These are phyloP conservation scores for Aspergillus quadrilineatus DNA, from an alignment of 2,329 filamentous ascomycete species.

Conservation along the genomic window DNA sequence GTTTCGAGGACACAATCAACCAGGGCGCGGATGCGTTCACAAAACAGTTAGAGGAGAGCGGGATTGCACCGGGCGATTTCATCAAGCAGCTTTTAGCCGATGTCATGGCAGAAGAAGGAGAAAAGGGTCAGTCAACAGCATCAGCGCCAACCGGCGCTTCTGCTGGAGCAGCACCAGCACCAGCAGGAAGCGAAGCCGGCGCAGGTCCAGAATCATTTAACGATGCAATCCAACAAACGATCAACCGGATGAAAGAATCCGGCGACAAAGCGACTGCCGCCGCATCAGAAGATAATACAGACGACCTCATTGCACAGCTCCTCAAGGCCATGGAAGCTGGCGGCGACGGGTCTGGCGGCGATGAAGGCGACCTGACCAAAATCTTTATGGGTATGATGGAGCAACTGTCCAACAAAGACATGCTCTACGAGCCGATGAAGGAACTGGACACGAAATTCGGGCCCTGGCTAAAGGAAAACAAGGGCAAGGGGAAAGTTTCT, in stretches of 20 bases:
- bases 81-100: slow-evolving; percentile 38
- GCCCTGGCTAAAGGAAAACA: slow-evolving; percentile 79
- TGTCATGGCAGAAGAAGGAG: slow-evolving; percentile 31
- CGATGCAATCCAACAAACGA: slow-evolving; percentile 87
- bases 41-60: slow-evolving; percentile 37
- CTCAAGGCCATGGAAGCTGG: slow-evolving; percentile 80
- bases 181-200: slow-evolving; percentile 23
- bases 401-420: slow-evolving; percentile 96
- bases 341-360: slow-evolving; percentile 51
- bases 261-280: slow-evolving; percentile 79
- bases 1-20: slow-evolving; percentile 28
- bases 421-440: slow-evolving; percentile 98
- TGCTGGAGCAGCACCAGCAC: slow-evolving; percentile 19
- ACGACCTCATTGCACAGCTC: slow-evolving; percentile 89
- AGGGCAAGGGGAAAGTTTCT: slow-evolving; percentile 56
- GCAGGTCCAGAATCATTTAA: slow-evolving; percentile 70
- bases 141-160: slow-evolving; percentile 13
- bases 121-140: slow-evolving; percentile 17
- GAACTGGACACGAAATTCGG: slow-evolving; percentile 93
- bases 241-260: slow-evolving; percentile 92
- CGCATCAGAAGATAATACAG: slow-evolving; percentile 63
- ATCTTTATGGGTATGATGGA: slow-evolving; percentile 99
- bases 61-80: slow-evolving; percentile 35
- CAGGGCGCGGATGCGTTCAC: slow-evolving; percentile 37
- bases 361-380: slow-evolving; percentile 86